A percentile compares a stretch with the other conserved stretches of the same genome.
These are phyloP conservation scores for Noccaea caerulescens DNA, from an alignment of 345 rosid species.

Conservation along the genomic window DNA sequence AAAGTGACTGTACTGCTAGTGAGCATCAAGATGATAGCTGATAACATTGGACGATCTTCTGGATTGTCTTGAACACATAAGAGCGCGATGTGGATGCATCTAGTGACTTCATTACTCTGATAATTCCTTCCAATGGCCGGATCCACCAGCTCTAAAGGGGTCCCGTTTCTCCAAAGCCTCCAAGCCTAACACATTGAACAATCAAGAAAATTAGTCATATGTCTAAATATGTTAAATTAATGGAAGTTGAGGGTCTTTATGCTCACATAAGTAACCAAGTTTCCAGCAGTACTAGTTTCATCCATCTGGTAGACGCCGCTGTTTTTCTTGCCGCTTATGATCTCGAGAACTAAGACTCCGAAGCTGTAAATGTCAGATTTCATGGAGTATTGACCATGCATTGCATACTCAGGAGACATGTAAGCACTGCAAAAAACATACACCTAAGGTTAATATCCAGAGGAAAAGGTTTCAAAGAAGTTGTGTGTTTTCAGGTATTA, in stretches of 20 bases:
- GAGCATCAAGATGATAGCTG: slow-evolving; percentile 36
- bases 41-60: slow-evolving; percentile 29
- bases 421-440: slow-evolving; percentile 36
- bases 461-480: background rate
- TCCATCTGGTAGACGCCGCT: slow-evolving; percentile 32
- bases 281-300: slow-evolving; percentile 37
- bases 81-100: slow-evolving; percentile 39
- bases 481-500: background rate
- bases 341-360: slow-evolving; percentile 42
- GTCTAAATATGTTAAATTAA: background rate
- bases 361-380: slow-evolving; percentile 41
- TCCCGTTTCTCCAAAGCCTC: slow-evolving; percentile 37
- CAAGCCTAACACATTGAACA: slow-evolving; percentile 34
- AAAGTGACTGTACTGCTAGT: slow-evolving; percentile 37
- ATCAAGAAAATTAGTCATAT: background rate
- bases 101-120: slow-evolving; percentile 31
- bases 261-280: slow-evolving; percentile 39
- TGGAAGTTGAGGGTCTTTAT: background rate
- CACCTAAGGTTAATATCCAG: background rate
- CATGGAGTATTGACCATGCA: slow-evolving; percentile 37
- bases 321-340: slow-evolving; percentile 36
- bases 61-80: slow-evolving; percentile 45
- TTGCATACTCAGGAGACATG: slow-evolving; percentile 44
- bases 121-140: slow-evolving; percentile 25
- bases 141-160: slow-evolving; percentile 38